These are phyloP conservation scores for Stenogyne calaminthoides DNA, from an alignment of 305 asterid species.

Conservation along the genomic window DNA sequence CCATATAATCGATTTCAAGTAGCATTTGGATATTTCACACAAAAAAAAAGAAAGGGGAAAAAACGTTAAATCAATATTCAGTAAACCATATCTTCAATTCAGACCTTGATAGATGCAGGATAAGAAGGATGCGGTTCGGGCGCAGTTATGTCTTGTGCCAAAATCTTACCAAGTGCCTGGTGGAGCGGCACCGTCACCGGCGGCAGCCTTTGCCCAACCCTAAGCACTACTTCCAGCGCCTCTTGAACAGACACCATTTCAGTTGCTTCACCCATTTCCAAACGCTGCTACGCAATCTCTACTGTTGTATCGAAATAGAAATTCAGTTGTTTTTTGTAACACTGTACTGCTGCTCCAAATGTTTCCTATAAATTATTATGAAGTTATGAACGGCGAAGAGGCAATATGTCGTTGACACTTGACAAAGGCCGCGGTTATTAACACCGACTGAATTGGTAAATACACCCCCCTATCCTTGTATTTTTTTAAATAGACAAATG, in stretches of 20 bases:
- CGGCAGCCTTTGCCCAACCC: slow-evolving; percentile 58
- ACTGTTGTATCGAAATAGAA: background rate
- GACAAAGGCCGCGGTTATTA: no score
- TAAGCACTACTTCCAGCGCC: slow-evolving; percentile 64
- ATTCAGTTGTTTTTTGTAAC: background rate
- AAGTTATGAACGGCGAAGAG: background rate
- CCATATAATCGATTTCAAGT: background rate
- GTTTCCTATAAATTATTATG: background rate
- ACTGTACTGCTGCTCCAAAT: background rate
- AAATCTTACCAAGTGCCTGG: slow-evolving; percentile 67
- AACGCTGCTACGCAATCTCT: background rate
- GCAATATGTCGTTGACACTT: no score
- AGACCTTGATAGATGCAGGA: slow-evolving; percentile 90
- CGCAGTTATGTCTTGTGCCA: slow-evolving; percentile 77
- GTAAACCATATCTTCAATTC: background rate
- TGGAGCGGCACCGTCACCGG: slow-evolving; percentile 63
- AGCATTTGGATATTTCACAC: background rate
- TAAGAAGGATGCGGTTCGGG: slow-evolving; percentile 95
- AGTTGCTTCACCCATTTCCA: slow-evolving; percentile 27
- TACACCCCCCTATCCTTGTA: no score
- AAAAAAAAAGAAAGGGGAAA: background rate
- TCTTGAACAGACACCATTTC: slow-evolving; percentile 51
- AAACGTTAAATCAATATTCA: background rate
- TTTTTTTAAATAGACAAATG: no score
- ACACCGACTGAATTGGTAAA: no score